Conservation (phyloP, 2,329 filamentous ascomycete genomes). For the Calonectria crousiana region DNA sequence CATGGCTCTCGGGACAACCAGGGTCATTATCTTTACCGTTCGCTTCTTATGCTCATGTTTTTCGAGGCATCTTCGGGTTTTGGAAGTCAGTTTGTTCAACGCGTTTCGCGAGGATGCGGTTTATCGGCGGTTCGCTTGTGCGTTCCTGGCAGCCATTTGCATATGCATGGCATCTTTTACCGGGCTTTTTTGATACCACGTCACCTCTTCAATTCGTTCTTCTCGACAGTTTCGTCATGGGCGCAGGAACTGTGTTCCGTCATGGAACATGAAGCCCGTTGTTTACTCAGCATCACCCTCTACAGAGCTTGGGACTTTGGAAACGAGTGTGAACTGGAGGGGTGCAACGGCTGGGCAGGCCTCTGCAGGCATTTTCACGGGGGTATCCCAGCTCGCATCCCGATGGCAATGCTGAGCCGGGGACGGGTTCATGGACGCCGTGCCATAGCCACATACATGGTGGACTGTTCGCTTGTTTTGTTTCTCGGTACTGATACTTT, state of each 20-base stretch:
- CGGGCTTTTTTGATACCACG: constrained; percentile 47
- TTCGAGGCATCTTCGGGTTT: constrained; percentile 37
- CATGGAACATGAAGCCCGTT: background rate
- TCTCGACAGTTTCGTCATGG: constrained; percentile 29
- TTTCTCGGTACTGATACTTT: constrained; percentile 10
- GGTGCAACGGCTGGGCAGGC: background rate
- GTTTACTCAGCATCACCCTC: background rate
- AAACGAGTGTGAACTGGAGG: background rate
- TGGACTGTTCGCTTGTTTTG: constrained; percentile 11
- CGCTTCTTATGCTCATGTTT: constrained; percentile 24
- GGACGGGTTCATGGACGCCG: constrained; percentile 5
- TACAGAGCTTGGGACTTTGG: constrained; percentile 1
- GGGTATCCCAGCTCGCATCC: background rate
- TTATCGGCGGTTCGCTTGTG: constrained; percentile 36
- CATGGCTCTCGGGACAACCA: constrained; percentile 35
- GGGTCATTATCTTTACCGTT: constrained; percentile 30
- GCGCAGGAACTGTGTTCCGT: constrained; percentile 3
- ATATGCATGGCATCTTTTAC: constrained; percentile 42
- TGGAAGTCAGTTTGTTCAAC: constrained; percentile 36
- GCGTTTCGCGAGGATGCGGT: constrained; percentile 31
- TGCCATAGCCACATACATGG: background rate
- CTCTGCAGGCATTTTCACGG: background rate
- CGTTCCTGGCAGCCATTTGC: constrained; percentile 36
- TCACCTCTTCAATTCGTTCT: constrained; percentile 42
- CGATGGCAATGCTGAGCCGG: background rate